Evolutionary conservation across 768 basidiomycete species (phyloP), one percentile per base, ranked within the genome.

Genomic region (Favolaschia claudopus): DNA sequence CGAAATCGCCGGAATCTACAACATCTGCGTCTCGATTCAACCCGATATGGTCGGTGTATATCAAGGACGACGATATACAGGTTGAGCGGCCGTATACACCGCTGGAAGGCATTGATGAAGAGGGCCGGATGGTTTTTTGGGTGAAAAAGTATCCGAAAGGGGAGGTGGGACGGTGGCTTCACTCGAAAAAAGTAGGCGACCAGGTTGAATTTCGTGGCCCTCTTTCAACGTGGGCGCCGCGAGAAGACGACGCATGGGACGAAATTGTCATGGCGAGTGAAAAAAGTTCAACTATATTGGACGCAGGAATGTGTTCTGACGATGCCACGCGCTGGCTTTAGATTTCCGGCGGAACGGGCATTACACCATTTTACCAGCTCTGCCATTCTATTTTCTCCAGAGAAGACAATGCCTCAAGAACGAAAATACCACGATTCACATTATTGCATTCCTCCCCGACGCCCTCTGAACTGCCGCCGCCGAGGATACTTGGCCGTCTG

Each of bases 31-130:
- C 59, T 32, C 25, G 58, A 24, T 77, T 76, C 53, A 60, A 58
- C 58, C 84, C 81, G 27, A 85, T 93, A 57, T 94, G 87, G 84
- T 90, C 91, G 34, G 76, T 95, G 13, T 94, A 81, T 71, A 78
- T 94, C 69, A 95, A 94, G 69, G 91, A 95, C 69, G 88, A 89
- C 62, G 93, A 93, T 65, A 93, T 95, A 20, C 93, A 94, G 72
- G 90, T 94, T 29, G 93, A 95, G 67, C 75, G 93, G 51, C 87
- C 91, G 13, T 95, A 94, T 68, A 95, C 93, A 5, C 93, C 93
- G 5, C 74, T 95, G 44, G 79, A 86, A 60, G 89, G 92, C 20
- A 76, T 93, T 22, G 87, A 89, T 48, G 75, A 81, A 50, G 69
- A 86, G 12, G 91, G 92, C 0, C 76, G 78, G 42, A 88, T 95